Evolutionary conservation across 768 basidiomycete genomes (phyloP).

Genomic region (Mycena epipterygia): DNA sequence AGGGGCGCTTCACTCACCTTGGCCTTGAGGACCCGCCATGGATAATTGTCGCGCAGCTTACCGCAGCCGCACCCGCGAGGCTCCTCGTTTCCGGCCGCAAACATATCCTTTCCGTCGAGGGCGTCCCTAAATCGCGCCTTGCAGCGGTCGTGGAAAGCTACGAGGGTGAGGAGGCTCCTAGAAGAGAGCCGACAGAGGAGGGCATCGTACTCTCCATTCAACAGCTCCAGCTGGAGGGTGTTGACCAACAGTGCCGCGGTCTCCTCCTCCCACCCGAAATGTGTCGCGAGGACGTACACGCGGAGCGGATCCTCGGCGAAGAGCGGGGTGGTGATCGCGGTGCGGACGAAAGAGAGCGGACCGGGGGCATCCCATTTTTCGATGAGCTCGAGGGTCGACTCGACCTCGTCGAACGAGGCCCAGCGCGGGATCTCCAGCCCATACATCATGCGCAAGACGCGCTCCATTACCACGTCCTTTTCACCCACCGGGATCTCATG

Average conservation of each 20-base stretch:
- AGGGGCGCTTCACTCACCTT: constrained; percentile 50
- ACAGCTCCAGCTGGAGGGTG: constrained; percentile 57
- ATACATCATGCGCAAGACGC: constrained; percentile 56
- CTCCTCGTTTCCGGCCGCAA: constrained; percentile 54
- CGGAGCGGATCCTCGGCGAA: constrained; percentile 62
- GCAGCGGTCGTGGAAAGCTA: constrained; percentile 57
- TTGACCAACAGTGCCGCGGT: constrained; percentile 55
- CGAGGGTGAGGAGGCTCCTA: constrained; percentile 50
- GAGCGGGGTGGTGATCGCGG: constrained; percentile 55
- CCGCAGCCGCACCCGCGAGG: constrained; percentile 51
- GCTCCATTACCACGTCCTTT: constrained; percentile 50
- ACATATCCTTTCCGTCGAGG: constrained; percentile 52
- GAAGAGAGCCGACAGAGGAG: constrained; percentile 52
- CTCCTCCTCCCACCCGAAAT: constrained; percentile 61
- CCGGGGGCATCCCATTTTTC: constrained; percentile 63
- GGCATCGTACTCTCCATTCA: constrained; percentile 47
- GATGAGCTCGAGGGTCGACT: constrained; percentile 54
- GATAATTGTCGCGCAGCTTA: constrained; percentile 49
- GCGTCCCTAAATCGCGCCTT: constrained; percentile 52
- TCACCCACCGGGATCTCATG: constrained; percentile 48
- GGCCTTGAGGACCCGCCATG: constrained; percentile 57
- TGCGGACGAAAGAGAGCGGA: constrained; percentile 57
- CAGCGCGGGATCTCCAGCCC: constrained; percentile 56
- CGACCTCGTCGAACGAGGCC: constrained; percentile 56
- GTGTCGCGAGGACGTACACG: constrained; percentile 60